These are phyloP conservation scores for Juglanconis oblonga DNA, from an alignment of 2,329 filamentous ascomycete genomes.

Conservation along the genomic window DNA sequence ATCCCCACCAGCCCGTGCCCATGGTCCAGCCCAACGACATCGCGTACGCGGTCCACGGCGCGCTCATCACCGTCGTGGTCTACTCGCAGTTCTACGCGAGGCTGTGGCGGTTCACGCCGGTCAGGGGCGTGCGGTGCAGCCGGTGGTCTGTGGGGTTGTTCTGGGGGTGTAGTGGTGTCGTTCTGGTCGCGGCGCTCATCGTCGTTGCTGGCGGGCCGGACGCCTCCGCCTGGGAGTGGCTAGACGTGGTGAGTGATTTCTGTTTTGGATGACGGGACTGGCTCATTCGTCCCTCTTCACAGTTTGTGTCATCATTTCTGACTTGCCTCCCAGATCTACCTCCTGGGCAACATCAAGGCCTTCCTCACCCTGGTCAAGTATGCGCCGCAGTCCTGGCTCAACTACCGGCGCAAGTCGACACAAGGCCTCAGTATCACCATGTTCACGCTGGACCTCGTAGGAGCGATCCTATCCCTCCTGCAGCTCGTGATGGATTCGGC, in stretches of 20 bases:
- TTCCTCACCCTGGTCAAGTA: slow-evolving; percentile 17
- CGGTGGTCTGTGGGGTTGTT: slow-evolving; percentile 4
- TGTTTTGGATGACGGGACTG: no score
- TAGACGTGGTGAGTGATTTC: slow-evolving; percentile 7
- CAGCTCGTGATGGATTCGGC: slow-evolving; percentile 9
- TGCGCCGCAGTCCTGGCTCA: slow-evolving; percentile 13
- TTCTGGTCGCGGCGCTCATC: slow-evolving; percentile 1
- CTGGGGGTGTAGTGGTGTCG: slow-evolving; percentile 2
- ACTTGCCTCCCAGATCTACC: slow-evolving; percentile 9
- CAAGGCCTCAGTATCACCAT: slow-evolving; percentile 6
- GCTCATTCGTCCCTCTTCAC: no score
- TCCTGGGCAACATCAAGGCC: slow-evolving; percentile 12
- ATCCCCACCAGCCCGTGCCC: slow-evolving; percentile 1
- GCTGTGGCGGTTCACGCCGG: neutral
- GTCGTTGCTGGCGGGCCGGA: neutral
- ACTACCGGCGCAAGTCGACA: slow-evolving; percentile 11
- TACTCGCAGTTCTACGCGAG: slow-evolving; percentile 14
- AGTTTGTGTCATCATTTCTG: neutral
- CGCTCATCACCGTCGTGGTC: slow-evolving; percentile 1
- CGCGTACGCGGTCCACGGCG: slow-evolving; percentile 12
- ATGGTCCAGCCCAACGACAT: slow-evolving; percentile 13
- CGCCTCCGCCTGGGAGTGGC: slow-evolving; percentile 4
- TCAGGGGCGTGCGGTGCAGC: neutral
- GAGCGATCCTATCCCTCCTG: slow-evolving; percentile 3
- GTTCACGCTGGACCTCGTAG: slow-evolving; percentile 3